Evolutionary conservation across 1,284 basidiomycete species (phyloP).

Genomic region (Clitocybe nebularis): DNA sequence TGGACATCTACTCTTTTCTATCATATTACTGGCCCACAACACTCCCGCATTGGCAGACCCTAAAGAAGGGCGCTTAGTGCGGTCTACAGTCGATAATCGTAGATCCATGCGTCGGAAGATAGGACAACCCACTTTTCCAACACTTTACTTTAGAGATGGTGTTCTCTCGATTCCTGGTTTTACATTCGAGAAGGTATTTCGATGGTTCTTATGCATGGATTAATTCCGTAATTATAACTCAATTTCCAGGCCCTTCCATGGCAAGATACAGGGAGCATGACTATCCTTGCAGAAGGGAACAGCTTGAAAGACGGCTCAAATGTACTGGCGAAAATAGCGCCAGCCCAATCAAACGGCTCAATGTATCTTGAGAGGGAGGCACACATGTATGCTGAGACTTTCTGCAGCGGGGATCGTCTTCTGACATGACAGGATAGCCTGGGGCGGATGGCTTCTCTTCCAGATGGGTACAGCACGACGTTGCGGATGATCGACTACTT

Average conservation of each 20-base stretch:
- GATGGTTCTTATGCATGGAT: constrained; percentile 2
- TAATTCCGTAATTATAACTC: constrained; percentile 6
- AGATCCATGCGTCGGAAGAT: constrained; percentile 40
- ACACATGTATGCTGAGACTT: constrained; percentile 50
- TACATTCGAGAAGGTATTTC: constrained; percentile 66
- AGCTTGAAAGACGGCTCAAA: constrained; percentile 65
- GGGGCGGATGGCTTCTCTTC: constrained; percentile 42
- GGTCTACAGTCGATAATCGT: constrained; percentile 7
- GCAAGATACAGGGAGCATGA: constrained; percentile 70
- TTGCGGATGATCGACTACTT: constrained; percentile 62
- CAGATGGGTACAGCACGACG: constrained; percentile 49
- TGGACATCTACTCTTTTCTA: no score
- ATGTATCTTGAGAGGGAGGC: constrained; percentile 69
- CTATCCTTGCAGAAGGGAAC: constrained; percentile 60
- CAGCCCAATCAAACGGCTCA: constrained; percentile 64
- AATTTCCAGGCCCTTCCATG: constrained; percentile 49
- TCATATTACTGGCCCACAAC: not conserved
- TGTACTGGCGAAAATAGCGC: constrained; percentile 68
- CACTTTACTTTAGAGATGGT: constrained; percentile 47
- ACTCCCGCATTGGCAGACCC: not conserved
- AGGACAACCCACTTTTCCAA: constrained; percentile 42
- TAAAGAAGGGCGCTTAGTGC: not conserved
- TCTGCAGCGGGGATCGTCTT: constrained; percentile 1
- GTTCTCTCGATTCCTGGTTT: constrained; percentile 64
- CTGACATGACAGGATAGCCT: constrained; percentile 35